These are phyloP conservation scores for Phalaenopsis hybrid DNA, from an alignment of 116 monocot species.

Conservation along the genomic window DNA sequence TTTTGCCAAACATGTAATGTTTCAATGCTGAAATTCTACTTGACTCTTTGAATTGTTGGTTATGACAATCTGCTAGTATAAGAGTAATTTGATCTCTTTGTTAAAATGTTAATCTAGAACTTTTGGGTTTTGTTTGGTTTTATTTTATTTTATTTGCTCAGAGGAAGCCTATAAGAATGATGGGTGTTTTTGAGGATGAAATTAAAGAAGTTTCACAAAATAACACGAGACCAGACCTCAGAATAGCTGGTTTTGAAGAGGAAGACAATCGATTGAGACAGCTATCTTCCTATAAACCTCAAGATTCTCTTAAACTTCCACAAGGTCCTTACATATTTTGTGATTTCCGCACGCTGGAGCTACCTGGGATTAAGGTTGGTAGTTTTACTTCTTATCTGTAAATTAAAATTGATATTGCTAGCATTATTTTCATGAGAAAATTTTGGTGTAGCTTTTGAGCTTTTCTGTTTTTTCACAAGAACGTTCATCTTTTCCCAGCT, in stretches of 20 bases:
- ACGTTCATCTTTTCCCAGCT: background rate
- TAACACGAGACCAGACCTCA: constrained; percentile 42
- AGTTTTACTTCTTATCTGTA: background rate
- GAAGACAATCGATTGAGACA: constrained; percentile 72
- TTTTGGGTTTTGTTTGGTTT: background rate
- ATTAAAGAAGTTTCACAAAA: constrained; percentile 73
- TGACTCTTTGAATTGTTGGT: no score
- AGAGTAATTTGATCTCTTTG: background rate
- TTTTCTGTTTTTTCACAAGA: background rate
- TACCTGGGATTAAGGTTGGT: constrained; percentile 91
- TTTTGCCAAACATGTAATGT: no score
- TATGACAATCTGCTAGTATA: no score
- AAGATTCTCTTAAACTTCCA: constrained; percentile 55
- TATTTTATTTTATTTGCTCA: constrained; percentile 19
- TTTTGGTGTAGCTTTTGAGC: background rate
- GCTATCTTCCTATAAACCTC: constrained; percentile 23
- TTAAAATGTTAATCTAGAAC: background rate
- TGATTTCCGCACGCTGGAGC: constrained; percentile 69
- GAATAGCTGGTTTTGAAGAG: constrained; percentile 93
- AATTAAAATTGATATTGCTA: background rate
- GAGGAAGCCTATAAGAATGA: constrained; percentile 89
- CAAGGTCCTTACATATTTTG: constrained; percentile 75
- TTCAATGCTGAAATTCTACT: no score
- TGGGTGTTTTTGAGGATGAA: constrained; percentile 83
- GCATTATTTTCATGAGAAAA: background rate